Evolutionary conservation across 441 rosid genomes (phyloP).

Genomic region (Jatropha multifida): DNA sequence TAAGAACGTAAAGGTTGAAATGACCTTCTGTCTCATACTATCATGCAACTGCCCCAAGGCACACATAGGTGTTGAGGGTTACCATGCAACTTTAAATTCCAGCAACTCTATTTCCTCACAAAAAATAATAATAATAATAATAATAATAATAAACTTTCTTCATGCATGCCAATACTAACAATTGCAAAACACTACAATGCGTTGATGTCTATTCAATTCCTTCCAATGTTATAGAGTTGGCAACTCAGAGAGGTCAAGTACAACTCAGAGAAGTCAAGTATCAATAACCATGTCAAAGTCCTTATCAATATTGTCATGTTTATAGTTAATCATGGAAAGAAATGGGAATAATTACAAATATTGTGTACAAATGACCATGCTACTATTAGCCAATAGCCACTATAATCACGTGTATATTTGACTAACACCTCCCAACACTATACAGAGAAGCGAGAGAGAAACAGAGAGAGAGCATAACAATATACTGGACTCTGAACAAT

Average conservation of each 20-base stretch:
- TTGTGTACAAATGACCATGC: not conserved
- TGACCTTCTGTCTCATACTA: not conserved
- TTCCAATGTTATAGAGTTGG: not conserved
- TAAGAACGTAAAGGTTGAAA: not conserved
- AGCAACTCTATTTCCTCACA: not conserved
- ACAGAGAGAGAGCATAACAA: not conserved
- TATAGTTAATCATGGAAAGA: constrained; percentile 2
- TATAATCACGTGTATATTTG: not conserved
- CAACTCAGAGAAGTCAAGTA: constrained; percentile 1
- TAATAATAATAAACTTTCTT: too few relatives aligned
- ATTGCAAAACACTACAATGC: not conserved
- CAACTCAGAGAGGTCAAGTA: not conserved
- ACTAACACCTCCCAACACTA: not conserved
- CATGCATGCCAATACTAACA: not conserved
- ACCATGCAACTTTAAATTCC: not conserved
- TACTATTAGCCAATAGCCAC: not conserved
- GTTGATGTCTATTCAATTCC: constrained; percentile 2
- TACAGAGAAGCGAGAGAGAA: not conserved
- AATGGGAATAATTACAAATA: not conserved
- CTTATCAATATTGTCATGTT: not conserved
- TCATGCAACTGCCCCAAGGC: not conserved
- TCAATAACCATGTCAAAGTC: not conserved
- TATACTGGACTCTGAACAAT: not conserved
- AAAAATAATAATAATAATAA: not conserved
- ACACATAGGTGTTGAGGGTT: not conserved